Conservation (phyloP, 768 basidiomycete genomes). For the Leucosporidium yakuticum region DNA sequence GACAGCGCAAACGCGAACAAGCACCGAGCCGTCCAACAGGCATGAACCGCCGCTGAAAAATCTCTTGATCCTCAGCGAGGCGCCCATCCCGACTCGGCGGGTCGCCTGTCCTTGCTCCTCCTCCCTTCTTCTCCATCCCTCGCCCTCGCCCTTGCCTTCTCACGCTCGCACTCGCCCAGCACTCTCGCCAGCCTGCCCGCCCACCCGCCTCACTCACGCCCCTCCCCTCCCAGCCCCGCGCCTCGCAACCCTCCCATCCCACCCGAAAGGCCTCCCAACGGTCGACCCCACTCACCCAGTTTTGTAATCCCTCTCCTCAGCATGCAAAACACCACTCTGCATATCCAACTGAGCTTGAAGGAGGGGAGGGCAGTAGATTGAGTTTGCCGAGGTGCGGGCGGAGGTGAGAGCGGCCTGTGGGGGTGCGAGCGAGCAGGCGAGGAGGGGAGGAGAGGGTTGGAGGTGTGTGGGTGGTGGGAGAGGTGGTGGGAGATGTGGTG, state of each 20-base stretch:
- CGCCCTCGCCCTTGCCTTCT: too few relatives aligned
- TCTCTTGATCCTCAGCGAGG: too few relatives aligned
- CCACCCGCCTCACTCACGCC: too few relatives aligned
- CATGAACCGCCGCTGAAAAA: too few relatives aligned
- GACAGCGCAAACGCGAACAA: too few relatives aligned
- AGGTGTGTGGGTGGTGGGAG: background rate
- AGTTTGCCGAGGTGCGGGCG: constrained; percentile 85
- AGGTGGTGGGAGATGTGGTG: background rate
- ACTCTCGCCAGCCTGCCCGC: too few relatives aligned
- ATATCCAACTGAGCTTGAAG: constrained; percentile 59
- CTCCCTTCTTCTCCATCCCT: too few relatives aligned
- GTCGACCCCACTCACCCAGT: constrained; percentile 53
- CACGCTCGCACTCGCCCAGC: too few relatives aligned
- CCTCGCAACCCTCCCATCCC: background rate
- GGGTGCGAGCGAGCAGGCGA: background rate
- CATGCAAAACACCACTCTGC: constrained; percentile 76
- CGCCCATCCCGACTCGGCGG: too few relatives aligned
- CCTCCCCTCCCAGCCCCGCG: too few relatives aligned
- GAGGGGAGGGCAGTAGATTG: constrained; percentile 82
- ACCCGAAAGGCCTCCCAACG: background rate
- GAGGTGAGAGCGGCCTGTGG: constrained; percentile 75
- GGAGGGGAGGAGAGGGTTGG: background rate
- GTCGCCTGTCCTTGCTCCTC: too few relatives aligned
- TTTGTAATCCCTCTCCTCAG: constrained; percentile 95
- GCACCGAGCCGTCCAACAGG: too few relatives aligned